These are phyloP conservation scores for Leishmania aethiopica DNA, from an alignment of 208 protist species.

Conservation along the genomic window DNA sequence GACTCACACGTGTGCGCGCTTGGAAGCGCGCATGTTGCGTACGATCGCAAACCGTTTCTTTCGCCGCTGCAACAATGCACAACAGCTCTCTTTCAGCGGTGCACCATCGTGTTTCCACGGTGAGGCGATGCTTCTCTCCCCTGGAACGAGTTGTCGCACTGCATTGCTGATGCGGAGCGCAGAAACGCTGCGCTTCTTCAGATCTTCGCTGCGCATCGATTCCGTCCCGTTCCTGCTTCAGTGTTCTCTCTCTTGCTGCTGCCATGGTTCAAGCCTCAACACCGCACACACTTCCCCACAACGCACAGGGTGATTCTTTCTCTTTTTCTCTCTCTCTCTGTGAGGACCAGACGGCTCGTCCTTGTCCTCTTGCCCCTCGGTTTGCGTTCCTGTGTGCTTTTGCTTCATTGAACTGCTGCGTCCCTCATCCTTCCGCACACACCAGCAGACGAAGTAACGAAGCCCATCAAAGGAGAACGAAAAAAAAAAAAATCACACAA, in stretches of 20 bases:
- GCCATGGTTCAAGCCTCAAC: neutral
- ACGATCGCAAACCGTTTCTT: neutral
- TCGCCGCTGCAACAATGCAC: neutral
- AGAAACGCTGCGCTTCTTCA: neutral
- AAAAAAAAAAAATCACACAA: no score
- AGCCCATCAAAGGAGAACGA: no score
- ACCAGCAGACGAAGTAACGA: no score
- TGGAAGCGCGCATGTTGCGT: neutral
- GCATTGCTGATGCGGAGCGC: neutral
- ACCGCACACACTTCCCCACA: neutral
- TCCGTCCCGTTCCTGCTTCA: neutral
- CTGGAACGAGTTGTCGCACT: slow-evolving; percentile 1
- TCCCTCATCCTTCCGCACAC: neutral
- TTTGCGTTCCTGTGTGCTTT: neutral
- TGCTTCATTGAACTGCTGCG: neutral
- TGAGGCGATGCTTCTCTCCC: neutral
- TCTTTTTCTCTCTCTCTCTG: neutral
- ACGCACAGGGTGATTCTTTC: neutral
- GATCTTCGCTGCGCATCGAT: neutral
- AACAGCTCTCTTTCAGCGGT: neutral
- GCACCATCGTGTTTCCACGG: neutral
- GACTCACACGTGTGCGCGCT: no score
- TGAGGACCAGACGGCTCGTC: neutral
- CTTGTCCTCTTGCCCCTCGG: neutral
- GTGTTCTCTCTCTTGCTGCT: neutral